Percentiles rank a stretch among this genome's conserved stretches.
Evolutionary conservation across 2,329 filamentous ascomycete species (phyloP).

Genomic region (Colletotrichum acutatum): DNA sequence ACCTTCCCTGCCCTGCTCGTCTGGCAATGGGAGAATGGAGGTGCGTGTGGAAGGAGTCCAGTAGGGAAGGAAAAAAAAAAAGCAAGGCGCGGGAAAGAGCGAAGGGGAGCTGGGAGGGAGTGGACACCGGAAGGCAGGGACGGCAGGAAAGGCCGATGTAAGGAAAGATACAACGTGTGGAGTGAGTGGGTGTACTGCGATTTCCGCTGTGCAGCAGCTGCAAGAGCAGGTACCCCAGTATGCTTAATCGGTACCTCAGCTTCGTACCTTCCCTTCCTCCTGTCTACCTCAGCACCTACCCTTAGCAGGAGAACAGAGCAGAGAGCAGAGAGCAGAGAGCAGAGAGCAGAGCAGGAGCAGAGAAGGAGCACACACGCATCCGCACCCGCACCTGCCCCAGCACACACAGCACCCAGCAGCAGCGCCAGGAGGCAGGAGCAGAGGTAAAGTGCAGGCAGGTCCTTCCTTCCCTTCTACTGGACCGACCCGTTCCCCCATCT

Average conservation of each 20-base stretch:
- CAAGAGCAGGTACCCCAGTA: constrained; percentile 7
- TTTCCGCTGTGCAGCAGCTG: constrained; percentile 16
- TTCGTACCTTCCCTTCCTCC: neutral
- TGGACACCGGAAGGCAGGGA: no score
- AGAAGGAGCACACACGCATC: neutral
- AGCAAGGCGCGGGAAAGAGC: constrained; percentile 2
- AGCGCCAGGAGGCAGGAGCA: neutral
- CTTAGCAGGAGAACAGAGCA: neutral
- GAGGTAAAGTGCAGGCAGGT: neutral
- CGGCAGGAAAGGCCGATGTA: neutral
- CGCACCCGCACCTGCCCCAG: neutral
- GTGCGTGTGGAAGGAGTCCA: neutral
- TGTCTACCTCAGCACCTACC: neutral
- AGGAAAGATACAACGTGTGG: neutral
- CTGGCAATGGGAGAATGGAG: neutral
- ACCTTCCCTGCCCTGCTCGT: neutral
- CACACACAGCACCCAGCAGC: neutral
- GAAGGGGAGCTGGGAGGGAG: neutral
- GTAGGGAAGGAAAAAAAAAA: neutral
- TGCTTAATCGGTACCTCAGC: constrained; percentile 1
- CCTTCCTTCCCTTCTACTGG: constrained; percentile 14
- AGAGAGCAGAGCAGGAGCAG: neutral
- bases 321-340: neutral
- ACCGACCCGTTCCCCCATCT: constrained; percentile 34
- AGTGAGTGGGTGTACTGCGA: constrained; percentile 5